Evolutionary conservation across 75 land plant genomes (phyloP).

Genomic region (Selaginella moellendorffii): DNA sequence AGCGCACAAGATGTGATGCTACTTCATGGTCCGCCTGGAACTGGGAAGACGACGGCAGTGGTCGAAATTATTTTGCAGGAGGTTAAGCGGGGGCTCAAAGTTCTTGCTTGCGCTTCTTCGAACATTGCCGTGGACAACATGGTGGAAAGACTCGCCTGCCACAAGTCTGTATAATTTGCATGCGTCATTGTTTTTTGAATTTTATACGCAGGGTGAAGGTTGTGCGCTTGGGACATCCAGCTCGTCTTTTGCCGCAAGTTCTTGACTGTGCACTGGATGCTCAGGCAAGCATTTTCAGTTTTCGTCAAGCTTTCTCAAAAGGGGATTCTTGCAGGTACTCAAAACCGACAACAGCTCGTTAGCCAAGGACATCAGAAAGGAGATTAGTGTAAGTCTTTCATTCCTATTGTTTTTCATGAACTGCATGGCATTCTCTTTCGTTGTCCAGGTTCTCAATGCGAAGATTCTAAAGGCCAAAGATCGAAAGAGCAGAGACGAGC

Average conservation of each 20-base stretch:
- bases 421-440: too few species aligned
- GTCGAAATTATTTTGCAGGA: constrained; percentile 10
- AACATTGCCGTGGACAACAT: constrained; percentile 9
- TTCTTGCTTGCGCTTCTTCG: constrained; percentile 1
- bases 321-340: too few species aligned
- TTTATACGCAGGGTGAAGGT: not conserved
- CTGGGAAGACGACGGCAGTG: constrained; percentile 5
- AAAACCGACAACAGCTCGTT: not conserved
- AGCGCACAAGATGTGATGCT: not conserved
- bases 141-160: constrained; percentile 2
- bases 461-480: constrained; percentile 3
- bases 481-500: not conserved
- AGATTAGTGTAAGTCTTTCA: not conserved
- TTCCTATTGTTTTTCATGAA: too few species aligned
- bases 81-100: constrained; percentile 3
- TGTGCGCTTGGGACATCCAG: constrained; percentile 4
- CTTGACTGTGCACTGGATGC: constrained; percentile 7
- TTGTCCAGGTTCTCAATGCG: not conserved
- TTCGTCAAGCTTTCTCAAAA: too few species aligned
- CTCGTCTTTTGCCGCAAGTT: constrained; percentile 1
- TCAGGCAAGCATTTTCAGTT: not conserved
- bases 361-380: constrained; percentile 5
- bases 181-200: not conserved
- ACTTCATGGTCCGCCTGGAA: constrained; percentile 5
- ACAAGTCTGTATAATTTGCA: not conserved